Percentiles rank a stretch among this genome's conserved stretches.
Evolutionary conservation across 176 grass and related monocot species (phyloP).

Genomic region (Eragrostis nindensis): DNA sequence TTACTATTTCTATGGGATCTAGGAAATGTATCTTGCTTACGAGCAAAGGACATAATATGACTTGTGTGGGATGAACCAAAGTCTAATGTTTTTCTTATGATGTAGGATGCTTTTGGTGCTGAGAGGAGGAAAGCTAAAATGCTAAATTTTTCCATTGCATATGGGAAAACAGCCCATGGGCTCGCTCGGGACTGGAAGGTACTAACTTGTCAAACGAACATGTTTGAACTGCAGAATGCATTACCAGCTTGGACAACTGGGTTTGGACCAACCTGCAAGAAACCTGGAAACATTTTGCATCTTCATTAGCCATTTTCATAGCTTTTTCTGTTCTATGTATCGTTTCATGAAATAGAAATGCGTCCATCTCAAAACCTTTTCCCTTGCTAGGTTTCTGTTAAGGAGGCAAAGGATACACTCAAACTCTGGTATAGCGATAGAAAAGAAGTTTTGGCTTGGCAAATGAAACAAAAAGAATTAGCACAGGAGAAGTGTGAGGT

Average conservation of each 20-base stretch:
- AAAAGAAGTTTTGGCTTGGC: slow-evolving; percentile 80
- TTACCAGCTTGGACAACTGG: slow-evolving; percentile 8
- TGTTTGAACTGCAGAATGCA: slow-evolving; percentile 4
- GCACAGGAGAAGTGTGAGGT: slow-evolving; percentile 58
- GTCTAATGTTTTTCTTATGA: slow-evolving; percentile 42
- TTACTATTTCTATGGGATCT: slow-evolving; percentile 6
- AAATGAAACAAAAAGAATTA: slow-evolving; percentile 64
- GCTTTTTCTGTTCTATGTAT: not conserved
- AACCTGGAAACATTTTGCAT: not conserved
- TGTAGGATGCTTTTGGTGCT: slow-evolving; percentile 92
- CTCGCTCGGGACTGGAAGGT: slow-evolving; percentile 99
- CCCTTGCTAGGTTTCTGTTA: slow-evolving; percentile 65
- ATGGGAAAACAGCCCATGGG: slow-evolving; percentile 89
- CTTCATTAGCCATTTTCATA: slow-evolving; percentile 8
- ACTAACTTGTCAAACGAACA: slow-evolving; percentile 17
- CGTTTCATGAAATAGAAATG: slow-evolving; percentile 4
- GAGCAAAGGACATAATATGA: not conserved
- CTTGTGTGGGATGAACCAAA: slow-evolving; percentile 12
- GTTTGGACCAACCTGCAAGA: not conserved
- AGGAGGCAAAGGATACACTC: slow-evolving; percentile 81
- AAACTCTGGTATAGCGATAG: slow-evolving; percentile 85
- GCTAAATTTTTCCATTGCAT: slow-evolving; percentile 99
- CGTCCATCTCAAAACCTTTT: slow-evolving; percentile 18
- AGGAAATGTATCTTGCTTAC: slow-evolving; percentile 17
- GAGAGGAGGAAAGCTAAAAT: slow-evolving; percentile 99